phyloP scores from a whole-genome alignment of 2,329 filamentous ascomycete species.

The Fusarium sp. region DNA sequence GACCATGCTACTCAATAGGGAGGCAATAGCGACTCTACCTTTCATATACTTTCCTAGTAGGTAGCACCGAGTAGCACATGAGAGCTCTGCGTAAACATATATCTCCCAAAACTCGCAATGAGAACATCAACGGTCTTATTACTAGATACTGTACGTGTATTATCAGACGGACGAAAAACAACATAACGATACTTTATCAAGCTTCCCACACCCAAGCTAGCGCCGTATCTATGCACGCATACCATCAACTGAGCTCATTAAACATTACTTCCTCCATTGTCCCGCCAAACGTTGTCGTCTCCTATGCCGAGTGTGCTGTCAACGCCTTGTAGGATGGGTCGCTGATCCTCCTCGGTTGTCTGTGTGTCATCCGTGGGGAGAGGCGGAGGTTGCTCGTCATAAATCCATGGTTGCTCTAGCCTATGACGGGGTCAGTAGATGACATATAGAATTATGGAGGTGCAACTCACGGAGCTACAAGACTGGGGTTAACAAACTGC shows the following conservation, averaged over 20 bases:
- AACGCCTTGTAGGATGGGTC: slow-evolving; percentile 49
- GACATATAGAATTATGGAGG: neutral
- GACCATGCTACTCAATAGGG: no score
- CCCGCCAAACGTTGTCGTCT: slow-evolving; percentile 54
- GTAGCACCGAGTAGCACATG: neutral
- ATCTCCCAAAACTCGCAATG: neutral
- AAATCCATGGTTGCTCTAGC: slow-evolving; percentile 77
- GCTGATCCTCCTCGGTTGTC: slow-evolving; percentile 40
- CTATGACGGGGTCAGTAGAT: slow-evolving; percentile 52
- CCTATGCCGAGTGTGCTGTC: slow-evolving; percentile 54
- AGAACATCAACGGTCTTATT: neutral
- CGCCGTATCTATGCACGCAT: slow-evolving; percentile 22
- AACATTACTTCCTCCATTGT: slow-evolving; percentile 41
- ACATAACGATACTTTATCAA: slow-evolving; percentile 7
- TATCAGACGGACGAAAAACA: slow-evolving; percentile 1
- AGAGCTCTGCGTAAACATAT: neutral
- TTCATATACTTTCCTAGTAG: neutral
- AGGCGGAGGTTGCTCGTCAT: slow-evolving; percentile 63
- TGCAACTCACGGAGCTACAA: slow-evolving; percentile 70
- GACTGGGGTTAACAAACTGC: slow-evolving; percentile 80
- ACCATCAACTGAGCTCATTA: slow-evolving; percentile 22
- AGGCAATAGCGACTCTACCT: neutral
- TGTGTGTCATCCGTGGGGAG: slow-evolving; percentile 44
- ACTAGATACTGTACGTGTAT: slow-evolving; percentile 2
- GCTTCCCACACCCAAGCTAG: slow-evolving; percentile 13